A percentile compares a stretch with the other conserved stretches of the same genome.
These are phyloP conservation scores for Epichloe baconii DNA, from an alignment of 2,329 filamentous ascomycete species.

Conservation along the genomic window DNA sequence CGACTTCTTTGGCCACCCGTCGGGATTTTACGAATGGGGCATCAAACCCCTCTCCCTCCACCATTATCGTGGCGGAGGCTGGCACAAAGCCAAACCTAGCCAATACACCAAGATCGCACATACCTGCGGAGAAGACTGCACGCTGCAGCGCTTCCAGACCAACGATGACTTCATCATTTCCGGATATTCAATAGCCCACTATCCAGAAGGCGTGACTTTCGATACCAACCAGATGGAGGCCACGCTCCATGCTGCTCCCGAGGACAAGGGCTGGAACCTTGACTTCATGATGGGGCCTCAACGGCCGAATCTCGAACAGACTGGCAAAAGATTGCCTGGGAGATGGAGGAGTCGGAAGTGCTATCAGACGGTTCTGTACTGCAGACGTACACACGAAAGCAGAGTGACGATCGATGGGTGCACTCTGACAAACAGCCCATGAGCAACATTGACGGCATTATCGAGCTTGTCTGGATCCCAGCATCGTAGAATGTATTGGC, in stretches of 20 bases:
- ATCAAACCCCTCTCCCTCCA: slow-evolving; percentile 48
- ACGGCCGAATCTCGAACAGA: slow-evolving; percentile 31
- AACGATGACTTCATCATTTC: slow-evolving; percentile 41
- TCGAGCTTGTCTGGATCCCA: slow-evolving; percentile 45
- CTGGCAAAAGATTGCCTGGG: slow-evolving; percentile 41
- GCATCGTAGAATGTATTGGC: slow-evolving; percentile 6
- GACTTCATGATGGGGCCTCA: slow-evolving; percentile 40
- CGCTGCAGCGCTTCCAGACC: slow-evolving; percentile 44
- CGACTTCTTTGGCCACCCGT: slow-evolving; percentile 46
- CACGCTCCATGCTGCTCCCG: slow-evolving; percentile 36
- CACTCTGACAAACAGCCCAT: slow-evolving; percentile 31
- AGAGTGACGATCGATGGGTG: slow-evolving; percentile 40
- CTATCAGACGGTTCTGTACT: slow-evolving; percentile 35
- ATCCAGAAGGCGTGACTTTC: slow-evolving; percentile 37
- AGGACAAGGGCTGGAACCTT: slow-evolving; percentile 35
- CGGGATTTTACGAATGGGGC: slow-evolving; percentile 51
- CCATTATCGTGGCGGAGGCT: slow-evolving; percentile 49
- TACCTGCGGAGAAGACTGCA: slow-evolving; percentile 48
- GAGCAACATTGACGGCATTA: slow-evolving; percentile 39
- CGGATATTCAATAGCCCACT: slow-evolving; percentile 46
- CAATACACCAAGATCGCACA: slow-evolving; percentile 44
- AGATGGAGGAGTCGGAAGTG: slow-evolving; percentile 35
- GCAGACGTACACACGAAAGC: slow-evolving; percentile 40
- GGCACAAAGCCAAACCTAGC: slow-evolving; percentile 40
- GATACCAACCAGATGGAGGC: slow-evolving; percentile 37